phyloP scores from a whole-genome alignment of 2,329 filamentous ascomycete species.

The Penicillium sp. region DNA sequence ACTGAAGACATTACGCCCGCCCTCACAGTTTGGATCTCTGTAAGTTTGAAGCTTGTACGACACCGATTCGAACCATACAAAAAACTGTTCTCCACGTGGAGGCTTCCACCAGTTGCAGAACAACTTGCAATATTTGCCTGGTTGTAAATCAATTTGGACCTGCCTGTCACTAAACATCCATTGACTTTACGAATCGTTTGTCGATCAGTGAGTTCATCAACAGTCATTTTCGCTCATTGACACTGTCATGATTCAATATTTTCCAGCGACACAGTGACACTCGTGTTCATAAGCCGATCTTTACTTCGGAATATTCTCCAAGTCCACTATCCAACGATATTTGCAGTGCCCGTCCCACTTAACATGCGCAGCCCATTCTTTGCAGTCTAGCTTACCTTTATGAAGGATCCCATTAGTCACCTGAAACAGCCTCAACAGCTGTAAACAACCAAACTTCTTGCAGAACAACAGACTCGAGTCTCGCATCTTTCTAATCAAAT shows the following conservation, averaged over 20 bases:
- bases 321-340: neutral
- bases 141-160: neutral
- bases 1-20: neutral
- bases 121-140: neutral
- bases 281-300: neutral
- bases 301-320: neutral
- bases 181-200: neutral
- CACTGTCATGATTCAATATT: neutral
- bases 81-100: neutral
- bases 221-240: neutral
- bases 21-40: neutral
- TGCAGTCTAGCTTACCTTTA: neutral
- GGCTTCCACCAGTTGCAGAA: neutral
- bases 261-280: neutral
- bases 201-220: neutral
- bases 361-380: neutral
- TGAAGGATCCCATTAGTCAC: conserved; percentile 1
- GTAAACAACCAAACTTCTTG: neutral
- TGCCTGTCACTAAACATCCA: neutral
- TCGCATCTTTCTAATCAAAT: conserved; percentile 6
- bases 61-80: neutral
- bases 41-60: neutral
- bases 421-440: neutral
- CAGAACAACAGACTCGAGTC: neutral
- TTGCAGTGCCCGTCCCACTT: neutral